A percentile compares a stretch with the other conserved stretches of the same genome.
Evolutionary conservation across 75 land plant genomes (phyloP).

Genomic region (Isoetes taiwanensis): DNA sequence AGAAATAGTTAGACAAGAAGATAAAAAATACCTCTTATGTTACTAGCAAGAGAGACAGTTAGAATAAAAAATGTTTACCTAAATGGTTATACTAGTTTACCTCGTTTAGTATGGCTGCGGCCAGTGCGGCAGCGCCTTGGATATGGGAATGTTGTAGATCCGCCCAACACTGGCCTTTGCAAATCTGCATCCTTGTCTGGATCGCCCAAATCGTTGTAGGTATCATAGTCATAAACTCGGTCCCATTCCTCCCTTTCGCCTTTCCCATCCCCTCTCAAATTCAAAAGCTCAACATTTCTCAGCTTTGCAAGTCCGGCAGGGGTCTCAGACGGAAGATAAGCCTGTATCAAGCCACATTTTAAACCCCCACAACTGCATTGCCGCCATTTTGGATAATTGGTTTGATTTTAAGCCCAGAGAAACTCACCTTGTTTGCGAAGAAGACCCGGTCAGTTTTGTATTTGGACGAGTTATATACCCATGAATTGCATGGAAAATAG

Average conservation of each 20-base stretch:
- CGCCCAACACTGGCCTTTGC: slow-evolving; percentile 32
- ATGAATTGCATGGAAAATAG: slow-evolving; percentile 74
- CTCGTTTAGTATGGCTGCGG: slow-evolving; percentile 27
- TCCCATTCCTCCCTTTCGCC: slow-evolving; percentile 25
- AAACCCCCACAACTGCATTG: slow-evolving; percentile 12
- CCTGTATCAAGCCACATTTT: slow-evolving; percentile 19
- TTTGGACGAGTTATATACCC: slow-evolving; percentile 43
- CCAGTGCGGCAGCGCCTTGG: slow-evolving; percentile 45
- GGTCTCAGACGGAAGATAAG: slow-evolving; percentile 25
- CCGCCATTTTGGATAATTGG: neutral
- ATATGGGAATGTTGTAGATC: slow-evolving; percentile 26
- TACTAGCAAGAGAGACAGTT: neutral
- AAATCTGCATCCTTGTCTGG: slow-evolving; percentile 21
- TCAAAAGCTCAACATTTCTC: slow-evolving; percentile 23
- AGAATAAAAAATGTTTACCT: too few species aligned
- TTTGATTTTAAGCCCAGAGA: neutral
- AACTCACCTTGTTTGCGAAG: slow-evolving; percentile 55
- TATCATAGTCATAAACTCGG: slow-evolving; percentile 39
- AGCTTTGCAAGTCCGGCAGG: slow-evolving; percentile 22
- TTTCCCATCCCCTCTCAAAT: slow-evolving; percentile 25
- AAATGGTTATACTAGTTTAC: slow-evolving; percentile 8
- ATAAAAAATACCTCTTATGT: neutral
- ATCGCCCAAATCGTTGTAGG: slow-evolving; percentile 40
- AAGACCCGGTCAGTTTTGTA: slow-evolving; percentile 51
- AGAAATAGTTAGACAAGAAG: neutral